These are phyloP conservation scores for Xylariales sp. DNA, from an alignment of 2,329 filamentous ascomycete genomes.

Conservation along the genomic window DNA sequence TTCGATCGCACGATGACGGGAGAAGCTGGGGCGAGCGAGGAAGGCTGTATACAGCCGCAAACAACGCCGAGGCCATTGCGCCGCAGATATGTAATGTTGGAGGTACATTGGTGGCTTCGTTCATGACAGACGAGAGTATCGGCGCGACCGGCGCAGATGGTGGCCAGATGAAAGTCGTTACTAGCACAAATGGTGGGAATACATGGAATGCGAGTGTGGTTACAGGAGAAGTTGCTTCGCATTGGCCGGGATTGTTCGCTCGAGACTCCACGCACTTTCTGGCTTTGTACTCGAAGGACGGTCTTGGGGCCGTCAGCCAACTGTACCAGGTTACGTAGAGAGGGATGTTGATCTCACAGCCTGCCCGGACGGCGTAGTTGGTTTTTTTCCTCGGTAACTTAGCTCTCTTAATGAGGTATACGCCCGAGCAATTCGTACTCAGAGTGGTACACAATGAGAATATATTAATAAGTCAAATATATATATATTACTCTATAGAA, in stretches of 20 bases:
- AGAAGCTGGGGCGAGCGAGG: conserved; percentile 53
- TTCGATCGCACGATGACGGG: conserved; percentile 56
- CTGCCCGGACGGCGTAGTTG: not conserved
- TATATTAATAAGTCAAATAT: too few species aligned
- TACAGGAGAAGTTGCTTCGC: conserved; percentile 43
- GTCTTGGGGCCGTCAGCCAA: conserved; percentile 45
- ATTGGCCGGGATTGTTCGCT: conserved; percentile 51
- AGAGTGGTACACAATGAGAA: too few species aligned
- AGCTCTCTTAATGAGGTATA: too few species aligned
- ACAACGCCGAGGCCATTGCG: conserved; percentile 53
- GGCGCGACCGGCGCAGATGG: conserved; percentile 40
- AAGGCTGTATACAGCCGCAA: conserved; percentile 53
- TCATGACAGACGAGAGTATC: conserved; percentile 59
- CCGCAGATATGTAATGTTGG: conserved; percentile 58
- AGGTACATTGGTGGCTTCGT: conserved; percentile 55
- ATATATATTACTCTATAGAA: too few species aligned
- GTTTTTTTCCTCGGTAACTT: too few species aligned
- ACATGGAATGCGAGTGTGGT: conserved; percentile 47
- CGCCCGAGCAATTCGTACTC: too few species aligned
- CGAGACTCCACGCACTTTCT: conserved; percentile 45
- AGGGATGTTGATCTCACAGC: not conserved
- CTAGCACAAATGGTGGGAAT: conserved; percentile 44
- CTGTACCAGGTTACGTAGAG: conserved; percentile 39
- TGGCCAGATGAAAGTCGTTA: conserved; percentile 50
- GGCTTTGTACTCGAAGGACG: conserved; percentile 47